Percentiles rank a stretch among this genome's conserved stretches.
Evolutionary conservation across 495 filamentous ascomycete genomes (phyloP).

Genomic region (Niebla homalea): DNA sequence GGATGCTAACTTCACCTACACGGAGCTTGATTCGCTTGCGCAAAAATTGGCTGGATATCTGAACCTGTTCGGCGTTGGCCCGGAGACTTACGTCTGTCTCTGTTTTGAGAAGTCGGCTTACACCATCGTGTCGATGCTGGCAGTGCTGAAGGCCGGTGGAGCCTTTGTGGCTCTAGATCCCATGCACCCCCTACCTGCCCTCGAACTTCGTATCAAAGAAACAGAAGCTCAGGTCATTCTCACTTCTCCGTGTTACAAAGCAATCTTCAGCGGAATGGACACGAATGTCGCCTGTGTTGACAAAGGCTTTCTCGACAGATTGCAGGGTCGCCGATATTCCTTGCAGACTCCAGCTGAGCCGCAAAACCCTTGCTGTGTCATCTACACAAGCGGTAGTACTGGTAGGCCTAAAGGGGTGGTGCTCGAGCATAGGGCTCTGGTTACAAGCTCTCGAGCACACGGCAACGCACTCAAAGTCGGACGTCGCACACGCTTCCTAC

Average conservation of each 20-base stretch:
- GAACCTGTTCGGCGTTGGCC: conserved; percentile 25
- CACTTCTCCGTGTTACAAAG: conserved; percentile 27
- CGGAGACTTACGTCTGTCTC: conserved; percentile 25
- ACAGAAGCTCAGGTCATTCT: conserved; percentile 30
- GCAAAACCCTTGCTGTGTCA: conserved; percentile 34
- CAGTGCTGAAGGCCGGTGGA: conserved; percentile 32
- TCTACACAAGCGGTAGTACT: conserved; percentile 38
- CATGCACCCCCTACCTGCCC: conserved; percentile 13
- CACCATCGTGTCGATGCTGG: conserved; percentile 28
- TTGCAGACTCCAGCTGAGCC: conserved; percentile 10
- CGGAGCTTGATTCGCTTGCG: conserved; percentile 34
- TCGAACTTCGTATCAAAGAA: conserved; percentile 29
- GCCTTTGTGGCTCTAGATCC: conserved; percentile 29
- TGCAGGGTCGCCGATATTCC: neutral
- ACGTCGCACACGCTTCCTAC: conserved; percentile 41
- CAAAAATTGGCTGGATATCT: conserved; percentile 33
- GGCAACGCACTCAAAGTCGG: conserved; percentile 31
- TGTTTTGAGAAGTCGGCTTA: conserved; percentile 31
- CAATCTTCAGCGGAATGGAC: conserved; percentile 25
- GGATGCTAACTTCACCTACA: conserved; percentile 39
- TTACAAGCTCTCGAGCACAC: conserved; percentile 5
- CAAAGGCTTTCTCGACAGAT: conserved; percentile 26
- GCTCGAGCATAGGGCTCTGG: conserved; percentile 12
- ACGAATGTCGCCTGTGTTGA: conserved; percentile 30
- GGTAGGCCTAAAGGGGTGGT: conserved; percentile 30